These are phyloP conservation scores for Saturnispora serradocipensis DNA, from an alignment of 805 yeast species.

Conservation along the genomic window DNA sequence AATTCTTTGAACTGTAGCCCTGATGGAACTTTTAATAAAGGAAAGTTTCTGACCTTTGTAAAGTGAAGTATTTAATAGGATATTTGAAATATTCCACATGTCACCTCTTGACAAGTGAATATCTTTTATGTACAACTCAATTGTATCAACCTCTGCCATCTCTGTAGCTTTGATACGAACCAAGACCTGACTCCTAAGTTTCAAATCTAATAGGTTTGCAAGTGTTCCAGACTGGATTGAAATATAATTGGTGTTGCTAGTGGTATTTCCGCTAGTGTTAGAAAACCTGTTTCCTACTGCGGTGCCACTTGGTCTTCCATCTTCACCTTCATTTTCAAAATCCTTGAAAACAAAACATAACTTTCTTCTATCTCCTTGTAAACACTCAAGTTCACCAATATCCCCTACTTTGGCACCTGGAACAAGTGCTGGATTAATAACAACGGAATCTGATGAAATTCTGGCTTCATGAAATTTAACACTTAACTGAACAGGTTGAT, in stretches of 20 bases:
- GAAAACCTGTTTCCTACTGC: conserved; percentile 8
- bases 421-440: conserved; percentile 48
- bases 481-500: conserved; percentile 34
- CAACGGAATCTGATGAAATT: conserved; percentile 46
- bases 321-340: conserved; percentile 3
- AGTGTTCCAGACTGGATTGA: conserved; percentile 55
- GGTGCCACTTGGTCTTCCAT: background rate
- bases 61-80: conserved; percentile 53
- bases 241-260: conserved; percentile 27
- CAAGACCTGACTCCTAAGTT: conserved; percentile 57
- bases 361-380: conserved; percentile 29
- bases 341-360: conserved; percentile 37
- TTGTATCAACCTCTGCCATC: conserved; percentile 64
- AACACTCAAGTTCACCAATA: conserved; percentile 57
- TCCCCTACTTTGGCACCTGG: conserved; percentile 69
- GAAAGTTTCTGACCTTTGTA: conserved; percentile 56
- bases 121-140: conserved; percentile 77
- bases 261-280: conserved; percentile 16
- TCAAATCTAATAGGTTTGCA: conserved; percentile 51
- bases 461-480: conserved; percentile 62
- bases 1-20: conserved; percentile 56
- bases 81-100: conserved; percentile 77
- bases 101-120: conserved; percentile 78
- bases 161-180: conserved; percentile 39
- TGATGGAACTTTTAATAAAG: conserved; percentile 48